Percentiles rank a stretch among this genome's conserved stretches.
Evolutionary conservation across 441 rosid species (phyloP).

Genomic region (Omphalea diandra): DNA sequence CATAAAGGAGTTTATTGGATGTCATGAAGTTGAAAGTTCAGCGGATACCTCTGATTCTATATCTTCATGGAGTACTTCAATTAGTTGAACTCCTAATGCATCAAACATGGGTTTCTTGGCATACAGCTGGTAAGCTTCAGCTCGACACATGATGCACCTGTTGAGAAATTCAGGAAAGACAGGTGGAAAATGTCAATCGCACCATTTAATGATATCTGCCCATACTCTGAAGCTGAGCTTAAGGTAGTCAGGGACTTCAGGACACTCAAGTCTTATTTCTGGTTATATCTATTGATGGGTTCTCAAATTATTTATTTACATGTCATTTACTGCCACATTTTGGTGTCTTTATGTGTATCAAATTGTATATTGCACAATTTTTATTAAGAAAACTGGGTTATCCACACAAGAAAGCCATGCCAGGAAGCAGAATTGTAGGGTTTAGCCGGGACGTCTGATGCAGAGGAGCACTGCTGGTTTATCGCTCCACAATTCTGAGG

Average conservation of each 20-base stretch:
- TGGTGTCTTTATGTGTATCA: not conserved
- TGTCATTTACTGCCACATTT: not conserved
- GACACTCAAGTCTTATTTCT: conserved; percentile 2
- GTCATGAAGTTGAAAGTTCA: too few species aligned
- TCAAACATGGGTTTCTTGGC: conserved; percentile 62
- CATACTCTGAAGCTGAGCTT: not conserved
- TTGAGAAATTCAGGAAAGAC: conserved; percentile 26
- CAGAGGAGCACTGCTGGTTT: conserved; percentile 60
- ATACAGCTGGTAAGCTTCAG: conserved; percentile 69
- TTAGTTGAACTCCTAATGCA: conserved; percentile 54
- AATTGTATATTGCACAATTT: not conserved
- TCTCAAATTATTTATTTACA: not conserved
- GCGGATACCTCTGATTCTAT: conserved; percentile 71
- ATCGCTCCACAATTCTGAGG: conserved; percentile 56
- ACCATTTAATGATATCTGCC: not conserved
- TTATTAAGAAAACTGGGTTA: not conserved
- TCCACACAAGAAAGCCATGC: not conserved
- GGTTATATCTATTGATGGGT: not conserved
- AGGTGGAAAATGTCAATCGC: conserved; percentile 14
- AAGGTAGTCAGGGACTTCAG: not conserved
- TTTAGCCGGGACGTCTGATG: conserved; percentile 67
- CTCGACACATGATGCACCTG: conserved; percentile 82
- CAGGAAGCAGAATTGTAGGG: conserved; percentile 7
- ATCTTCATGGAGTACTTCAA: conserved; percentile 66
- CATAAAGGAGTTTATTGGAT: too few species aligned